These are phyloP conservation scores for Coniochaeta sp. DNA, from an alignment of 2,329 filamentous ascomycete species.

Conservation along the genomic window DNA sequence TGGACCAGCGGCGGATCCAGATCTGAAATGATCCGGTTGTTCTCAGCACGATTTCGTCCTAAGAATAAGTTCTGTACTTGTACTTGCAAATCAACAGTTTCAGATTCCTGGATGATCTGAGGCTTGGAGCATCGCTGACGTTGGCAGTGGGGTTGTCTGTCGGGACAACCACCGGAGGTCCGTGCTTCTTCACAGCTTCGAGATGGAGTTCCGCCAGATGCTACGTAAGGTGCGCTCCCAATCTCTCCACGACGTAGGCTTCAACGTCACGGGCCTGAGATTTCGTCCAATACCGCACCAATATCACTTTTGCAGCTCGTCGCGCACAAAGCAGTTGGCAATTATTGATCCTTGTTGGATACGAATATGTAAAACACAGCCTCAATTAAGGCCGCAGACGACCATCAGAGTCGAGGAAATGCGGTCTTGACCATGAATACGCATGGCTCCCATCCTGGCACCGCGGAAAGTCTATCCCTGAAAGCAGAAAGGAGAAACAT, in stretches of 20 bases:
- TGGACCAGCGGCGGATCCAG: not conserved
- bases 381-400: not conserved
- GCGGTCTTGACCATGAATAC: not conserved
- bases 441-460: not conserved
- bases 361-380: not conserved
- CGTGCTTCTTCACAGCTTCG: not conserved
- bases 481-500: not conserved
- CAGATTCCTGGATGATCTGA: not conserved
- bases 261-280: not conserved
- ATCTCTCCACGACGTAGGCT: not conserved
- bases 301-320: not conserved
- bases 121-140: not conserved
- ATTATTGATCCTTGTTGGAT: not conserved
- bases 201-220: not conserved
- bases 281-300: not conserved
- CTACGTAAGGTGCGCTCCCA: not conserved
- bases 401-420: not conserved
- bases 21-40: not conserved
- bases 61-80: not conserved
- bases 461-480: not conserved
- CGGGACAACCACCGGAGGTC: not conserved
- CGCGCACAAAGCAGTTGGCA: not conserved
- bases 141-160: not conserved
- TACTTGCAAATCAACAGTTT: not conserved
- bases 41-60: not conserved